These are phyloP conservation scores for Xylaria intraflava DNA, from an alignment of 495 filamentous ascomycete genomes.

Conservation along the genomic window DNA sequence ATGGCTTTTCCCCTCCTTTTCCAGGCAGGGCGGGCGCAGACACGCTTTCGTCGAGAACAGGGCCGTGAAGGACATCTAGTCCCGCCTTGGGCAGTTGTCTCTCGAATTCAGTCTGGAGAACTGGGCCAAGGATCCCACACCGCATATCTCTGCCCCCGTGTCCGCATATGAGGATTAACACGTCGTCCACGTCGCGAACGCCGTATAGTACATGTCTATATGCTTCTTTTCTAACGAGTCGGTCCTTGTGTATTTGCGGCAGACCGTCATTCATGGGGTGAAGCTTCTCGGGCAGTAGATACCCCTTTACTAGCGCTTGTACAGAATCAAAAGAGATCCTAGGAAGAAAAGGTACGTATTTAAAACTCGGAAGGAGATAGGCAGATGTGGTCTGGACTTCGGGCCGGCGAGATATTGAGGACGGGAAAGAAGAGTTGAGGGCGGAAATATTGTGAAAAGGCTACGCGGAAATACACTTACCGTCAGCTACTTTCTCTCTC, in stretches of 20 bases:
- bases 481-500: conserved; percentile 13
- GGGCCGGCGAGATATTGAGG: conserved; percentile 32
- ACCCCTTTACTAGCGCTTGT: conserved; percentile 51
- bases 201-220: conserved; percentile 38
- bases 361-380: conserved; percentile 72
- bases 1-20: conserved; percentile 19
- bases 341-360: conserved; percentile 66
- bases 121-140: conserved; percentile 73
- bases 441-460: conserved; percentile 73
- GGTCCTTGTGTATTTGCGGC: conserved; percentile 43
- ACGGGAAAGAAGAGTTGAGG: conserved; percentile 61
- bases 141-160: conserved; percentile 72
- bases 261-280: conserved; percentile 51
- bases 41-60: conserved; percentile 27
- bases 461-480: conserved; percentile 36
- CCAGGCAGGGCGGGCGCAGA: conserved; percentile 15
- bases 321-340: conserved; percentile 43
- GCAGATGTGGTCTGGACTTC: conserved; percentile 51
- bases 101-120: conserved; percentile 63
- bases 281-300: conserved; percentile 52
- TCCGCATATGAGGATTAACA: conserved; percentile 76
- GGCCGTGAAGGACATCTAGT: conserved; percentile 30
- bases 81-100: conserved; percentile 28
- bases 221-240: conserved; percentile 33
- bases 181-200: conserved; percentile 55